These are phyloP conservation scores for Candida silvatica DNA, from an alignment of 805 yeast genomes.

Conservation along the genomic window DNA sequence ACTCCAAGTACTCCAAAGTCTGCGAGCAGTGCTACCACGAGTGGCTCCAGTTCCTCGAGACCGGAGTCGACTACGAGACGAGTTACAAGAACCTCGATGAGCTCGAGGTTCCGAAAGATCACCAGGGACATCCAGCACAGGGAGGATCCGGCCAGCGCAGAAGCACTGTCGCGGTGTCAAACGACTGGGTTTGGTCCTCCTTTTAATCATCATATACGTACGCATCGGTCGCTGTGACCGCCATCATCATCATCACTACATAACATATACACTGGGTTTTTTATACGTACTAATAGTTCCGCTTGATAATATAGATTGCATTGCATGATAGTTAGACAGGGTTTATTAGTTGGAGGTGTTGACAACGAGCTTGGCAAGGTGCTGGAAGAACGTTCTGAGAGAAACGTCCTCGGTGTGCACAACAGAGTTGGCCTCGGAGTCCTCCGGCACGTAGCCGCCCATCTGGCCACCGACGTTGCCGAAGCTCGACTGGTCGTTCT, in stretches of 20 bases:
- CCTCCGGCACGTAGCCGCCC: slow-evolving; percentile 36
- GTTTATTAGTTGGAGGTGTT: slow-evolving; percentile 8
- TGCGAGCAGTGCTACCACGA: slow-evolving; percentile 18
- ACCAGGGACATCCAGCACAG: slow-evolving; percentile 9
- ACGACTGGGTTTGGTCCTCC: slow-evolving; percentile 48
- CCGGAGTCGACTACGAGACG: slow-evolving; percentile 19
- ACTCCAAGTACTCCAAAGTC: slow-evolving; percentile 21
- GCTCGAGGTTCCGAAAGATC: too few relatives aligned
- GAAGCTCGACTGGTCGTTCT: slow-evolving; percentile 39
- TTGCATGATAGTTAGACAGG: neutral
- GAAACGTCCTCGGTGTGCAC: slow-evolving; percentile 96
- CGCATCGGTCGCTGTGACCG: neutral
- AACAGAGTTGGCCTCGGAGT: slow-evolving; percentile 47
- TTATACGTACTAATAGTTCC: neutral
- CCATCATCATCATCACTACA: neutral
- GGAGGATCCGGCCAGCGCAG: slow-evolving; percentile 8
- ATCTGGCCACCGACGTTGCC: slow-evolving; percentile 33
- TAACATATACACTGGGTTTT: neutral
- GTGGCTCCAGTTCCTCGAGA: slow-evolving; percentile 19
- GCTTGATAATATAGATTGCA: too few relatives aligned
- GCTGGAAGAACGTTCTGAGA: slow-evolving; percentile 90
- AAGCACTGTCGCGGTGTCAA: slow-evolving; percentile 20
- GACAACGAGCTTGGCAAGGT: slow-evolving; percentile 86
- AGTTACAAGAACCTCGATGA: slow-evolving; percentile 5
- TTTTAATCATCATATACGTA: slow-evolving; percentile 21